Percentiles rank a stretch among this genome's conserved stretches.
These are phyloP conservation scores for Teunomyces gatunensis DNA, from an alignment of 805 yeast species.

Conservation along the genomic window DNA sequence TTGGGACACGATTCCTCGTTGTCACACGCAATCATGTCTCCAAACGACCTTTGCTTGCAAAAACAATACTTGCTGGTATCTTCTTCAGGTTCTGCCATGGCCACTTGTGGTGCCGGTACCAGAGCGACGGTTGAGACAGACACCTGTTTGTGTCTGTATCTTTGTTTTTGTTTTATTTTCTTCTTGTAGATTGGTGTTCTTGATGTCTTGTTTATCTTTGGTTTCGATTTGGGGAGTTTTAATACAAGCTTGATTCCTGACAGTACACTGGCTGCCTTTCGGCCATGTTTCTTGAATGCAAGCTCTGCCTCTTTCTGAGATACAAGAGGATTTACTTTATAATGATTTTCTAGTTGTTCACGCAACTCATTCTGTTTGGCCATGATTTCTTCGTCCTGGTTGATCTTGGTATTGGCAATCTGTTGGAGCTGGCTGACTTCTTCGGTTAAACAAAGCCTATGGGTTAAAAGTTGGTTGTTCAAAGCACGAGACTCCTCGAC, in stretches of 20 bases:
- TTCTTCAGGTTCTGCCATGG: conserved; percentile 4
- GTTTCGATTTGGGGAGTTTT: conserved; percentile 6
- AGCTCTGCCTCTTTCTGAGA: conserved; percentile 36
- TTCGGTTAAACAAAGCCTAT: conserved; percentile 20
- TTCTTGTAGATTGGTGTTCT: conserved; percentile 1
- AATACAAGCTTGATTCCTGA: conserved; percentile 10
- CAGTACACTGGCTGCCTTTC: neutral
- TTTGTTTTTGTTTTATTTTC: neutral
- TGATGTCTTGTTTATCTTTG: neutral
- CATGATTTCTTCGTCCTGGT: conserved; percentile 6
- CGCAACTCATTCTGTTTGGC: conserved; percentile 21
- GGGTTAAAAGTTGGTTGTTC: conserved; percentile 29
- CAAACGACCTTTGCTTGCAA: conserved; percentile 27
- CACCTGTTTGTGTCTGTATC: neutral
- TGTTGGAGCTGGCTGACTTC: conserved; percentile 22
- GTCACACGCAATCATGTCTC: conserved; percentile 31
- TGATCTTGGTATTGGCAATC: conserved; percentile 5
- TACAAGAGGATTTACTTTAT: conserved; percentile 30
- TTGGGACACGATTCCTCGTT: conserved; percentile 35
- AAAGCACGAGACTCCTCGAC: conserved; percentile 26
- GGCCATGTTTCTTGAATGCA: neutral
- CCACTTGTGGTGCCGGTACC: neutral
- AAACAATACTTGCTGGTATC: conserved; percentile 18
- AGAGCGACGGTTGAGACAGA: neutral
- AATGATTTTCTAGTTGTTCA: conserved; percentile 32